A percentile compares a stretch with the other conserved stretches of the same genome.
These are phyloP conservation scores for Aspergillus felis DNA, from an alignment of 2,329 filamentous ascomycete species.

Conservation along the genomic window DNA sequence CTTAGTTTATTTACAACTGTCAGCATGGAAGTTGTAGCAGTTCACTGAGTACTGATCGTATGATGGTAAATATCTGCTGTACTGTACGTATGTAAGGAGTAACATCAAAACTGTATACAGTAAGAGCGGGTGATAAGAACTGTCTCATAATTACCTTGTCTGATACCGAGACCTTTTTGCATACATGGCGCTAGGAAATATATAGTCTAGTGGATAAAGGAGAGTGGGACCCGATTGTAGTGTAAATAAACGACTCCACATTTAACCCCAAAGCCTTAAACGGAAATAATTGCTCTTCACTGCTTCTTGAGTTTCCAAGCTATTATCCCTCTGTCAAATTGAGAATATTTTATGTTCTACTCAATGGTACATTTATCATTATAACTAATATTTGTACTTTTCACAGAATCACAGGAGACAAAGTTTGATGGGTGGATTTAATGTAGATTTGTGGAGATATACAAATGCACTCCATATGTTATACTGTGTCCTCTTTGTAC, in stretches of 20 bases:
- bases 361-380: neutral
- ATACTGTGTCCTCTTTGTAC: slow-evolving; percentile 9
- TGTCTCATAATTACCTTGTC: slow-evolving; percentile 1
- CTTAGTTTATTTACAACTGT: neutral
- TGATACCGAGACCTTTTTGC: neutral
- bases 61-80: neutral
- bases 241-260: slow-evolving; percentile 24
- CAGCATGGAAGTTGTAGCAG: neutral
- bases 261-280: slow-evolving; percentile 13
- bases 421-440: neutral
- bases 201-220: slow-evolving; percentile 7
- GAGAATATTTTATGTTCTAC: neutral
- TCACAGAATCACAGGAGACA: neutral
- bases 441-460: slow-evolving; percentile 1
- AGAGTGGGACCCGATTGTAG: slow-evolving; percentile 16
- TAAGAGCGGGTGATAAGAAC: neutral
- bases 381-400: neutral
- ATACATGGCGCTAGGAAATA: neutral
- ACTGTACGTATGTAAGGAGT: neutral
- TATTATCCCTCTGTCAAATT: neutral
- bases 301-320: neutral
- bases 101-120: neutral
- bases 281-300: neutral
- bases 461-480: neutral
- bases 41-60: neutral